These are phyloP conservation scores for Cercospora sesami DNA, from an alignment of 2,329 filamentous ascomycete species.

Conservation along the genomic window DNA sequence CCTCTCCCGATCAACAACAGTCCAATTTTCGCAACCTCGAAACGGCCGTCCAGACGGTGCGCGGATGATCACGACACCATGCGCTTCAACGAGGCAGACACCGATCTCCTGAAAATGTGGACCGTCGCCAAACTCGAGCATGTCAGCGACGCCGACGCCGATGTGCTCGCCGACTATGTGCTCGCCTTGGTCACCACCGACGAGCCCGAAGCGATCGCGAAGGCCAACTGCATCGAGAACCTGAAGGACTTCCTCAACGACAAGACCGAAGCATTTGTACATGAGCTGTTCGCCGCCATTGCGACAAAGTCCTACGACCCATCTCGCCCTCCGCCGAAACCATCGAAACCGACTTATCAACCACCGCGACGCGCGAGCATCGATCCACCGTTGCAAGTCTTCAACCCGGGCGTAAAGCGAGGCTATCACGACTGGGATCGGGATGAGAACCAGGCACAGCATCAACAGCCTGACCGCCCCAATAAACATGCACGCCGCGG, in stretches of 20 bases:
- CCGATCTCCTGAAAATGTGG: conserved; percentile 68
- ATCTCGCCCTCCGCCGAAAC: conserved; percentile 22
- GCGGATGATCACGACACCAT: conserved; percentile 40
- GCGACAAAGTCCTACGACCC: conserved; percentile 53
- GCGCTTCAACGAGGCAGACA: conserved; percentile 57
- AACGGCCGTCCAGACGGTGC: not conserved
- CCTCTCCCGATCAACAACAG: not conserved
- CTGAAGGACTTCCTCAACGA: conserved; percentile 75
- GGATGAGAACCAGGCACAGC: conserved; percentile 39
- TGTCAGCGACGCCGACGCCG: conserved; percentile 76
- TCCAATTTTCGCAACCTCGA: not conserved
- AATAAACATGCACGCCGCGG: conserved; percentile 64
- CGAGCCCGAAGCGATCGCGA: conserved; percentile 63
- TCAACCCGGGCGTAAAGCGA: conserved; percentile 55
- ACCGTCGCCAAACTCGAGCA: conserved; percentile 72
- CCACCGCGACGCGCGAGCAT: conserved; percentile 26
- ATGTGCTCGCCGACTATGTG: conserved; percentile 83
- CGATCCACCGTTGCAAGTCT: conserved; percentile 31
- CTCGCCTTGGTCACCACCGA: conserved; percentile 72
- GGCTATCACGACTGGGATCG: conserved; percentile 57
- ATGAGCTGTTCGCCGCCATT: conserved; percentile 69
- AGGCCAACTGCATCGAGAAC: conserved; percentile 67
- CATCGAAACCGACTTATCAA: conserved; percentile 21
- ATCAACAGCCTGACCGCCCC: conserved; percentile 45
- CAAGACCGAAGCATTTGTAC: conserved; percentile 63